These are phyloP conservation scores for Articulospora tetracladia DNA, from an alignment of 495 filamentous ascomycete species.

Conservation along the genomic window DNA sequence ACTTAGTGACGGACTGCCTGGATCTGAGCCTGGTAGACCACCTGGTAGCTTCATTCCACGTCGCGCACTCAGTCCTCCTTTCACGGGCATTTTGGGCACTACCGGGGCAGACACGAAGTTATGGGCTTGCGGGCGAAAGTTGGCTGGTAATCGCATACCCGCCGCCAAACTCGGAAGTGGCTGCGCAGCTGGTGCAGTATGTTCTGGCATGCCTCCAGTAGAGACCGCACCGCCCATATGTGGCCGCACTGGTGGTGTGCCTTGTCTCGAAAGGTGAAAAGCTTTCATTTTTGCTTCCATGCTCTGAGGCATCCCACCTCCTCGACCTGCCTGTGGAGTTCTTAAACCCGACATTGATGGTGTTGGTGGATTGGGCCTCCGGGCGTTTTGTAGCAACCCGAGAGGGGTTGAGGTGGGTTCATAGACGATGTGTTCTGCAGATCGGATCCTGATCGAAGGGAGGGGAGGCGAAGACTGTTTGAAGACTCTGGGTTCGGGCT, in stretches of 20 bases:
- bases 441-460: conserved; percentile 53
- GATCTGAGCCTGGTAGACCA: conserved; percentile 12
- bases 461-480: conserved; percentile 40
- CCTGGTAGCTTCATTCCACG: conserved; percentile 27
- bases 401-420: conserved; percentile 72
- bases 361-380: conserved; percentile 51
- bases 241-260: conserved; percentile 48
- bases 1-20: conserved; percentile 2
- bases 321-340: conserved; percentile 25
- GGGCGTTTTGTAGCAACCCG: conserved; percentile 76
- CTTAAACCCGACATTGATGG: conserved; percentile 50
- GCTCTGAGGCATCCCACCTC: conserved; percentile 65
- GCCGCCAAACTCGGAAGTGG: conserved; percentile 22
- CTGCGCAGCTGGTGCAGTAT: neutral
- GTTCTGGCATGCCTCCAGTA: conserved; percentile 4
- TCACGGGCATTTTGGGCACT: conserved; percentile 29
- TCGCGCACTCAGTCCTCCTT: conserved; percentile 23
- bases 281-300: conserved; percentile 79
- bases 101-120: conserved; percentile 45
- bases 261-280: conserved; percentile 64
- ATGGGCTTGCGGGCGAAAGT: conserved; percentile 36
- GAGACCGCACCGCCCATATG: conserved; percentile 30
- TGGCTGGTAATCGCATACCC: conserved; percentile 38
- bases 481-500: conserved; percentile 13
- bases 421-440: conserved; percentile 48